Evolutionary conservation across 768 basidiomycete species (phyloP).

Genomic region (Scleroderma bovista): DNA sequence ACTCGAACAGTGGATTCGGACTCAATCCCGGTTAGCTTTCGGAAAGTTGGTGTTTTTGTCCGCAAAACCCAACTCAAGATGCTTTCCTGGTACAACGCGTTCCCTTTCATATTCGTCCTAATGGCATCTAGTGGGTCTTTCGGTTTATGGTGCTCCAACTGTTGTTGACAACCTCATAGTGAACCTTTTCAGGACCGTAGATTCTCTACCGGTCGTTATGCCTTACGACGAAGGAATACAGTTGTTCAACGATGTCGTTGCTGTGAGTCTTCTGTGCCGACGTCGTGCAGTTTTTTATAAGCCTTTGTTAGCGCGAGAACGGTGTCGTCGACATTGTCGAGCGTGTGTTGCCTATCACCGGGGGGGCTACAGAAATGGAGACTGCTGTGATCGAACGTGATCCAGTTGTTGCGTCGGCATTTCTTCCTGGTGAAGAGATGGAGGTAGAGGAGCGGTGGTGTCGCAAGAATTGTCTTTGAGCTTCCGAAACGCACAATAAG

Average conservation of each 20-base stretch:
- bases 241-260: conserved; percentile 8
- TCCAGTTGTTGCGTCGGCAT: conserved; percentile 1
- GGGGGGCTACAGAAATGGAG: neutral
- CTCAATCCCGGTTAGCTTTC: neutral
- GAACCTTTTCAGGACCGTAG: conserved; percentile 3
- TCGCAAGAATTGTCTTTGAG: conserved; percentile 11
- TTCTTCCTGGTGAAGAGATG: neutral
- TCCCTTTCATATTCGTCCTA: neutral
- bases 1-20: neutral
- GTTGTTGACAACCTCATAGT: neutral
- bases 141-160: neutral
- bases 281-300: neutral
- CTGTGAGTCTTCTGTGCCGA: conserved; percentile 1
- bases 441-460: conserved; percentile 8
- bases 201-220: conserved; percentile 5
- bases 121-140: conserved; percentile 6
- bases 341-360: neutral
- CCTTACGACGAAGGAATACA: conserved; percentile 4
- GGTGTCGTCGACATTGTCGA: neutral
- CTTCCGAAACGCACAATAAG: neutral
- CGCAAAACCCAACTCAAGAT: neutral
- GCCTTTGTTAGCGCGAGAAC: conserved; percentile 4
- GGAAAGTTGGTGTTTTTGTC: neutral
- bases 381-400: conserved; percentile 1
- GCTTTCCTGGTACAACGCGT: neutral